Percentiles rank a stretch among this genome's conserved stretches.
phyloP scores from a whole-genome alignment of 2,329 filamentous ascomycete genomes.

The Fusarium dlaminii region DNA sequence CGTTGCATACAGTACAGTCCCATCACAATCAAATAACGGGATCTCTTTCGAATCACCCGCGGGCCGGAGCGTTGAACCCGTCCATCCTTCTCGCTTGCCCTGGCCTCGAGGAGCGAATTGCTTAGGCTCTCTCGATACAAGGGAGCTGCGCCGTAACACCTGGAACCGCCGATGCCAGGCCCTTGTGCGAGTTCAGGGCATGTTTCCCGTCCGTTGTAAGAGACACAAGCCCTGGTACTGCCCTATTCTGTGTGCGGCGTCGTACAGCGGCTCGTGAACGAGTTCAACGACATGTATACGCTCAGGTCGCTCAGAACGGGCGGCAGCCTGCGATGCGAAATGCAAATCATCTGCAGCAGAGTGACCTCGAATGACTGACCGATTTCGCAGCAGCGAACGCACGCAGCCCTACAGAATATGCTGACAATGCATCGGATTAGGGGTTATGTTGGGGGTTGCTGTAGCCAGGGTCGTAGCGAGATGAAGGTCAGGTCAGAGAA shows the following conservation, averaged over 20 bases:
- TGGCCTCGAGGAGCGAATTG: constrained; percentile 38
- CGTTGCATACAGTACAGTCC: constrained; percentile 3
- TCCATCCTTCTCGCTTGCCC: constrained; percentile 38
- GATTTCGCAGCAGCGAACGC: constrained; percentile 1
- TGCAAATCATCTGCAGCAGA: constrained; percentile 1
- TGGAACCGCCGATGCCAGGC: constrained; percentile 14
- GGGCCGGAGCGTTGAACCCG: constrained; percentile 33
- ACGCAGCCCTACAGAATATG: constrained; percentile 35
- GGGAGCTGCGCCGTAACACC: constrained; percentile 31
- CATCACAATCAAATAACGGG: constrained; percentile 12
- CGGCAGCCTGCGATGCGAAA: constrained; percentile 1
- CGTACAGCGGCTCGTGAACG: constrained; percentile 35
- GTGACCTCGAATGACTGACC: not conserved
- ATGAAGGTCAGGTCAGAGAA: constrained; percentile 27
- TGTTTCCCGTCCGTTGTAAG: constrained; percentile 9
- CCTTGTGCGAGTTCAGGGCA: constrained; percentile 14
- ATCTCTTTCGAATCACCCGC: constrained; percentile 18
- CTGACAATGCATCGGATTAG: constrained; percentile 4
- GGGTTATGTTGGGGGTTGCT: constrained; percentile 17
- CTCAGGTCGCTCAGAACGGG: not conserved
- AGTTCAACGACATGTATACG: constrained; percentile 6
- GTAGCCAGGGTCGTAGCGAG: constrained; percentile 37
- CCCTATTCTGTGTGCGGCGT: constrained; percentile 16
- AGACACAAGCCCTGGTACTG: constrained; percentile 21
- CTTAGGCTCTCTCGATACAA: constrained; percentile 28